A percentile compares a stretch with the other conserved stretches of the same genome.
These are phyloP conservation scores for Cyclocybe aegerita DNA, from an alignment of 768 basidiomycete species.

Conservation along the genomic window DNA sequence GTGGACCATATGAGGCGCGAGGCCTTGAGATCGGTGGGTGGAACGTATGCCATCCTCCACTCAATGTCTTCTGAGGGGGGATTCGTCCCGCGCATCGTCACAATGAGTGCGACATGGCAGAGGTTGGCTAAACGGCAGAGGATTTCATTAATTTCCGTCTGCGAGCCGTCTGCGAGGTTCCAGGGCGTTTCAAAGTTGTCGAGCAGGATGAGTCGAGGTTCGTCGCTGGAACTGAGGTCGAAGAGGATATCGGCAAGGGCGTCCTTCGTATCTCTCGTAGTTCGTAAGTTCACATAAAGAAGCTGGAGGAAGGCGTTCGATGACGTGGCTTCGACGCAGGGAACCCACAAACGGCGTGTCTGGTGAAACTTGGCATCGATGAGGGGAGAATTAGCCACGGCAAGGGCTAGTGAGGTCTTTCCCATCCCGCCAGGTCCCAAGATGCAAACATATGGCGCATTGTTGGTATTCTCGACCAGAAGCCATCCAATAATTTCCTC, in stretches of 20 bases:
- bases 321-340: constrained; percentile 31
- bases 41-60: too few species aligned
- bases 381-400: constrained; percentile 22
- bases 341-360: constrained; percentile 27
- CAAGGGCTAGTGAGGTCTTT: constrained; percentile 34
- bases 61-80: too few species aligned
- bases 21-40: too few species aligned
- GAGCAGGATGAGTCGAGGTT: constrained; percentile 29
- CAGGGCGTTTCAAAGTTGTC: constrained; percentile 42
- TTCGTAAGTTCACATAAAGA: constrained; percentile 14
- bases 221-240: constrained; percentile 17
- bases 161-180: constrained; percentile 18
- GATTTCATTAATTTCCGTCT: too few species aligned
- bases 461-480: background rate
- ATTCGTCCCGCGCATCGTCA: too few species aligned
- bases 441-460: constrained; percentile 8
- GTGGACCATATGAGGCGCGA: too few species aligned
- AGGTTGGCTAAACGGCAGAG: too few species aligned
- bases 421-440: constrained; percentile 36
- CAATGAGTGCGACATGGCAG: too few species aligned
- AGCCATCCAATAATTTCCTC: background rate
- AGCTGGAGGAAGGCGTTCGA: constrained; percentile 18
- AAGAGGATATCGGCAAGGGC: constrained; percentile 15
- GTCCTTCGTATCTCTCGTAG: constrained; percentile 15
- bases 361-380: constrained; percentile 14